Conservation (phyloP, 306 rosid genomes). For the Macrotyloma uniflorum region DNA sequence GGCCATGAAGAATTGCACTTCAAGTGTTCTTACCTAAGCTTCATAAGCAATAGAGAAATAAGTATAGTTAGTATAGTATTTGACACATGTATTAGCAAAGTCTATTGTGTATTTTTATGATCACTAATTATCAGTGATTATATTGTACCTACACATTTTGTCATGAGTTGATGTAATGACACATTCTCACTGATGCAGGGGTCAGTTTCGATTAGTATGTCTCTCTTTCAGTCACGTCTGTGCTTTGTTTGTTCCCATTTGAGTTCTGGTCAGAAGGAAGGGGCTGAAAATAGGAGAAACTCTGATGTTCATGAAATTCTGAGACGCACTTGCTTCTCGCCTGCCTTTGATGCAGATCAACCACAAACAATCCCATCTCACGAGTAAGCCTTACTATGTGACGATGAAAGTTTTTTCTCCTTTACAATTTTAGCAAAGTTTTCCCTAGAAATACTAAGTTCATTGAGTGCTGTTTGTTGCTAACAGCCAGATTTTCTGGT, state of each 20-base stretch:
- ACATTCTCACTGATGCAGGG: slow-evolving; percentile 66
- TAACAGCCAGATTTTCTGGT: slow-evolving; percentile 92
- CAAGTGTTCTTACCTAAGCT: slow-evolving; percentile 1
- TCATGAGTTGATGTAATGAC: slow-evolving; percentile 31
- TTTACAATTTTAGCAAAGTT: neutral
- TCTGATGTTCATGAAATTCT: slow-evolving; percentile 82
- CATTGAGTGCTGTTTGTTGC: slow-evolving; percentile 40
- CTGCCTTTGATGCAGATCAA: slow-evolving; percentile 73
- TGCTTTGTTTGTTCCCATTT: slow-evolving; percentile 98
- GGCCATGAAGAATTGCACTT: neutral
- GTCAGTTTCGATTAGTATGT: slow-evolving; percentile 93
- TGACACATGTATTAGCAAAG: neutral
- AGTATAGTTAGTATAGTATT: neutral
- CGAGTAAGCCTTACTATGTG: slow-evolving; percentile 63
- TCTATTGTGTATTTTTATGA: slow-evolving; percentile 9
- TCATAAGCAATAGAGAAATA: neutral
- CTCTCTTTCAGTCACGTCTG: slow-evolving; percentile 84
- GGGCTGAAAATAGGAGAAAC: slow-evolving; percentile 84
- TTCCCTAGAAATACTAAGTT: neutral
- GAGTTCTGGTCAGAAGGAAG: slow-evolving; percentile 91
- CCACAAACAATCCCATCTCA: slow-evolving; percentile 87
- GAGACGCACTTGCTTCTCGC: slow-evolving; percentile 78
- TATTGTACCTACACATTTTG: neutral
- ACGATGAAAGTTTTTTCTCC: neutral
- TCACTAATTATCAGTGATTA: neutral